Evolutionary conservation across 768 basidiomycete species (phyloP), one percentile per base, ranked within the genome.

Genomic region (Boletus patriciae): DNA sequence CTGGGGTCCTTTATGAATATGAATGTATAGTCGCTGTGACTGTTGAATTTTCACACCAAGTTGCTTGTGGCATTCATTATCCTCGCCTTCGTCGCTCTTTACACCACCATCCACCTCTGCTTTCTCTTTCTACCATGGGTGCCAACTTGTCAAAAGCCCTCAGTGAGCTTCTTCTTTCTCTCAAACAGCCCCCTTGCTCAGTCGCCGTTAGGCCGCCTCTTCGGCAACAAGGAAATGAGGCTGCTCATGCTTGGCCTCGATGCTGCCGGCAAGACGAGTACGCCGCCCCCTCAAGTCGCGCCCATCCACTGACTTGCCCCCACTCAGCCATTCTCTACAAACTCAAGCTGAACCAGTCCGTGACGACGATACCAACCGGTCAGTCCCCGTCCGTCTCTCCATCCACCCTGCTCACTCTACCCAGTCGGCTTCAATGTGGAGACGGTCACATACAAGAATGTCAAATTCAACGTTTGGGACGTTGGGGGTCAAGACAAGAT

Each of bases 401-500:
- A 10, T 34, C 27, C 34, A 31, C 25, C 33, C 16, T 40, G 49
- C 34, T 62, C 19, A 60, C 60, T 18, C 13, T 33, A 38, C 7
- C 4, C 66, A 93, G 94, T 97, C 70, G 96, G 96, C 23, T 98
- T 98, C 84, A 98, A 98, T 68, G 96, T 98, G 58, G 96, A 98
- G 76, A 98, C 96, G 4, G 96, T 98, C 51, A 97, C 94, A 46
- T 98, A 98, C 78, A 97, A 97, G 83, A 98, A 98, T 60, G 94
- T 93, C 69, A 92, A 92, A 72, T 94, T 93, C 78, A 93, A 92
- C 63, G 88, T 92, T 8, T 91, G 94, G 93, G 94, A 97, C 70
- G 96, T 98, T 40, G 96, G 96, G 66, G 96, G 96, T n/a, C 96
- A 98, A 77, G 96, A 98, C 80, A 98, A 98, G 83, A 98, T 98